phyloP scores from a whole-genome alignment of 768 basidiomycete genomes.

The Trametes gibbosa region DNA sequence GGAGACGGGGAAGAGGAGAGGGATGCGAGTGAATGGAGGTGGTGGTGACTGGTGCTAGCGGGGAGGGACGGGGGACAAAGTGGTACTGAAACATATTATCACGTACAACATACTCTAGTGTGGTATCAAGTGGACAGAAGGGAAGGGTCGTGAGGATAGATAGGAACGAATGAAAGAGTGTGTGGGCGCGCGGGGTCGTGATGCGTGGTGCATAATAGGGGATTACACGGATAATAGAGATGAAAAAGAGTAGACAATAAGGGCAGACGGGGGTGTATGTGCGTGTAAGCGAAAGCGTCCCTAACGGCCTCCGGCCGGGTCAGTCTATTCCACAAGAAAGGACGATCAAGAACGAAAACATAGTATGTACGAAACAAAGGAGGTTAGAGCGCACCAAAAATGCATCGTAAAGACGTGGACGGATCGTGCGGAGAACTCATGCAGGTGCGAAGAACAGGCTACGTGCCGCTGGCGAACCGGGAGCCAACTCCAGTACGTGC shows the following conservation, averaged over 20 bases:
- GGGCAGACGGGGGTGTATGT: slow-evolving; percentile 13
- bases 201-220: slow-evolving; percentile 16
- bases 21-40: not conserved
- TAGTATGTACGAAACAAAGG: slow-evolving; percentile 15
- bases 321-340: slow-evolving; percentile 12
- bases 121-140: not conserved
- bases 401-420: not conserved
- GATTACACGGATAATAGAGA: slow-evolving; percentile 30
- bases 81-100: slow-evolving; percentile 9
- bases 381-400: slow-evolving; percentile 18
- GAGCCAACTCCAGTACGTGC: slow-evolving; percentile 63
- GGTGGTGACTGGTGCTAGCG: not conserved
- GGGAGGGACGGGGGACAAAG: not conserved
- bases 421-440: not conserved
- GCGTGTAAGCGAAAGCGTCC: not conserved
- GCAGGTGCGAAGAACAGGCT: slow-evolving; percentile 2
- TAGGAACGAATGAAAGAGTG: slow-evolving; percentile 6
- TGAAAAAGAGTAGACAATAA: slow-evolving; percentile 21
- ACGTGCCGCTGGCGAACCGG: slow-evolving; percentile 58
- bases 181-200: not conserved
- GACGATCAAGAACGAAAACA: not conserved
- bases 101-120: slow-evolving; percentile 1
- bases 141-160: not conserved
- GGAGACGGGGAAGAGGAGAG: not conserved
- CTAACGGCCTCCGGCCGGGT: slow-evolving; percentile 10